A percentile compares a stretch with the other conserved stretches of the same genome.
phyloP scores from a whole-genome alignment of 805 yeast genomes.

The Candida yuanshanica region DNA sequence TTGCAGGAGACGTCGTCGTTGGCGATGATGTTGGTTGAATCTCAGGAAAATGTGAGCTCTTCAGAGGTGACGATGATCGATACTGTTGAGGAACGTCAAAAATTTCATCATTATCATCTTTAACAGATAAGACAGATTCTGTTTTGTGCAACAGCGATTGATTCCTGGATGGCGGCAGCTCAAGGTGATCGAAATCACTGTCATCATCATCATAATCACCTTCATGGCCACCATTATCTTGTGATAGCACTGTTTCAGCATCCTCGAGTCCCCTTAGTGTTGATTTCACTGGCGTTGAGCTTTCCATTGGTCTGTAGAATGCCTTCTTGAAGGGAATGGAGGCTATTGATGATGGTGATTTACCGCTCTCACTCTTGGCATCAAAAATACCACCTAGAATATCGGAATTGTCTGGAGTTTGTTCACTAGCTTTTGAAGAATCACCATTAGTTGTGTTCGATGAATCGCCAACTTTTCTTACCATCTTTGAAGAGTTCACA shows the following conservation, averaged over 20 bases:
- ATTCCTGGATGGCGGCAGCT: not conserved
- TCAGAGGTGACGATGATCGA: not conserved
- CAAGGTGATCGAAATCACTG: not conserved
- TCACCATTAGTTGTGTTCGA: not conserved
- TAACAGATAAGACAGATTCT: not conserved
- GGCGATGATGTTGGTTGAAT: not conserved
- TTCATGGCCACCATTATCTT: not conserved
- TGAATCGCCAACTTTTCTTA: conserved; percentile 25
- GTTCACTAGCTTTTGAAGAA: not conserved
- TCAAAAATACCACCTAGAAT: conserved; percentile 5
- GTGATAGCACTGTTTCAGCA: not conserved
- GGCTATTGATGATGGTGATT: not conserved
- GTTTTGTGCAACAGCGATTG: not conserved
- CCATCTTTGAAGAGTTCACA: conserved; percentile 42
- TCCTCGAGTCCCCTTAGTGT: not conserved
- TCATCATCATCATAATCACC: not conserved
- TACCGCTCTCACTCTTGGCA: not conserved
- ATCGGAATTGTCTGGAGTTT: conserved; percentile 2
- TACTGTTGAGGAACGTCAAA: not conserved
- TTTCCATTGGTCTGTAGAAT: not conserved
- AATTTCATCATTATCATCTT: not conserved
- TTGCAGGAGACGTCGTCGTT: not conserved
- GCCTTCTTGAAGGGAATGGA: not conserved
- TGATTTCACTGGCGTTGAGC: not conserved
- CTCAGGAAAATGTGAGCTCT: not conserved